Evolutionary conservation across 108 stramenopile species (phyloP), one percentile per base, ranked within the genome.

Genomic region (Epithemia pelagica): DNA sequence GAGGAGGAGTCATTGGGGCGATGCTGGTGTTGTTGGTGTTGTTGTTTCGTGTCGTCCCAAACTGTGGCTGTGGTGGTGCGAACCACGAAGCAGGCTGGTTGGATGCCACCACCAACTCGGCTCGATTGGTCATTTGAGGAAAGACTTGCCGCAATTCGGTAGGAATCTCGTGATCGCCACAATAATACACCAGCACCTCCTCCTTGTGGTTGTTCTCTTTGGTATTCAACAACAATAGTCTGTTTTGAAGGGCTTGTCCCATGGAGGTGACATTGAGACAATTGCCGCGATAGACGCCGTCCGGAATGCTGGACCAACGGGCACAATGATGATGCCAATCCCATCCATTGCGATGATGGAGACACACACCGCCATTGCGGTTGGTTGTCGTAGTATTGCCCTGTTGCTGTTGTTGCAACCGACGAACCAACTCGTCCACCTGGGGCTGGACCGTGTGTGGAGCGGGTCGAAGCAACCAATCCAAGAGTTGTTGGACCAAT

Each of bases 311-410:
- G 7, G 26, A 27, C 59, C 59, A 61, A 3, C n/a, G 5, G 21
- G 59, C 60, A 51, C 68, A 68, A 31, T 68, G 68, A 25, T 61
- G 31, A 28, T 61, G 46, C 68, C 68, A 68, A 51, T 61, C 59
- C 31, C 20, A 15, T 23, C 59, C 68, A 51, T 68, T 58, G 15
- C 31, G 59, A 61, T 68, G 68, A 24, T 68, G 59, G 2, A 68
- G 20, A 28, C 68, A 68, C 8, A 68, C 59, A n/a, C 68, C 57
- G 5, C 3, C 21, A 58, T 64, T 51, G 24, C 30, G 32, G 21
- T 21, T n/a, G n/a, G n/a, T n/a, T n/a, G n/a, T n/a, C n/a, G n/a
- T n/a, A n/a, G n/a, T n/a, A n/a, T n/a, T n/a, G n/a, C n/a, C n/a
- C n/a, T n/a, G n/a, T n/a, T n/a, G n/a, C n/a, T n/a, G n/a, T n/a